A percentile compares a stretch with the other conserved stretches of the same genome.
Evolutionary conservation across 73 alveolate genomes (phyloP).

Genomic region (Paramecium pentaurelia): DNA sequence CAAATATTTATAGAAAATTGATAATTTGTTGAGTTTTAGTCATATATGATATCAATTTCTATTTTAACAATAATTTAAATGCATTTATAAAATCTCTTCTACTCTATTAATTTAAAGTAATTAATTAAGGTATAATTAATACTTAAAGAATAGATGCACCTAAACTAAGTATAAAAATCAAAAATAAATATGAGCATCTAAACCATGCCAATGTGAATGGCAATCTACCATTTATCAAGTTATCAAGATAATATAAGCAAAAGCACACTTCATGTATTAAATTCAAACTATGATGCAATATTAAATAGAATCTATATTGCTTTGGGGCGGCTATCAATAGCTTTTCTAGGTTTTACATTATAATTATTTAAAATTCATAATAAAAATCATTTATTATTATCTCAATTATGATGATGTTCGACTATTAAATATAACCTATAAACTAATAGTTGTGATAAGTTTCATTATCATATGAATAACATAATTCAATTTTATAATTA

Average conservation of each 20-base stretch:
- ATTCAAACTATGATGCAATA: neutral
- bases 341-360: neutral
- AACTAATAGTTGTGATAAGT: neutral
- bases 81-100: neutral
- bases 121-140: neutral
- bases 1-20: neutral
- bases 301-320: neutral
- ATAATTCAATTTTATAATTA: neutral
- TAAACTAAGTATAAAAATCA: neutral
- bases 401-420: neutral
- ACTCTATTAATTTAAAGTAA: neutral
- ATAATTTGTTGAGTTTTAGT: neutral
- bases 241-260: neutral
- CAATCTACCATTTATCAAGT: neutral
- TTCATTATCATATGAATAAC: neutral
- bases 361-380: neutral
- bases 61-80: neutral
- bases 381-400: neutral
- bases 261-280: neutral
- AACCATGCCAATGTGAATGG: neutral
- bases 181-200: neutral
- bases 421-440: neutral
- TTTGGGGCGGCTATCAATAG: neutral
- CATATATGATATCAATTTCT: neutral
- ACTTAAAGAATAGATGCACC: neutral